phyloP scores from a whole-genome alignment of 345 rosid genomes.

The Limnanthes douglasii region DNA sequence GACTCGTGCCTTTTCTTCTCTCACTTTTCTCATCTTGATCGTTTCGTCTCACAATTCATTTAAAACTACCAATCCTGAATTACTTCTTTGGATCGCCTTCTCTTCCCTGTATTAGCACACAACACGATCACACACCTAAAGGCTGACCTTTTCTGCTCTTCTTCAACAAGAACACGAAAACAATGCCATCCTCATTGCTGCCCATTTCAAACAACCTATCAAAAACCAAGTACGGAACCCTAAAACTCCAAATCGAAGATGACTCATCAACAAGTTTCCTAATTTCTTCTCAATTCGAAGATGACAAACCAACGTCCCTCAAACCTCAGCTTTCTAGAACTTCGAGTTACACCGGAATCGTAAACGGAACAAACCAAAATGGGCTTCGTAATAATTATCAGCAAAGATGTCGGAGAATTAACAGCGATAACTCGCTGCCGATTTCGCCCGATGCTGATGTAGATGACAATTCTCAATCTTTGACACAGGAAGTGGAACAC shows the following conservation, averaged over 20 bases:
- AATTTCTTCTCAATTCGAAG: conserved; percentile 24
- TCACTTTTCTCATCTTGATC: too few relatives aligned
- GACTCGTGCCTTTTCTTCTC: too few relatives aligned
- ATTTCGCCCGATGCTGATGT: conserved; percentile 13
- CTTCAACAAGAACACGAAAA: too few relatives aligned
- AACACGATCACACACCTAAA: too few relatives aligned
- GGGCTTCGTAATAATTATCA: conserved; percentile 8
- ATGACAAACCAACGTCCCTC: conserved; percentile 14
- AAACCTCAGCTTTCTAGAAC: conserved; percentile 26
- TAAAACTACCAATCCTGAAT: too few relatives aligned
- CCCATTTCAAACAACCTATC: conserved; percentile 8
- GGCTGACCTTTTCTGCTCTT: too few relatives aligned
- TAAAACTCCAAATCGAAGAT: conserved; percentile 15
- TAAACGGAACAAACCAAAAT: not conserved
- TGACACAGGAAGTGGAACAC: conserved; percentile 22
- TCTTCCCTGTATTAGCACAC: too few relatives aligned
- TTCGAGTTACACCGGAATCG: conserved; percentile 16
- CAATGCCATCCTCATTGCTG: conserved; percentile 16
- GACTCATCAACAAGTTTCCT: conserved; percentile 25
- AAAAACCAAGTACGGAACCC: conserved; percentile 1
- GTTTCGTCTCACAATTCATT: too few relatives aligned
- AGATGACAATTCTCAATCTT: conserved; percentile 15
- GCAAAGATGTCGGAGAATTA: conserved; percentile 28
- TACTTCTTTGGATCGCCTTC: too few relatives aligned
- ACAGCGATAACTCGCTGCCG: conserved; percentile 30